These are phyloP conservation scores for Blechomonas ayalai DNA, from an alignment of 208 protist genomes.

Conservation along the genomic window DNA sequence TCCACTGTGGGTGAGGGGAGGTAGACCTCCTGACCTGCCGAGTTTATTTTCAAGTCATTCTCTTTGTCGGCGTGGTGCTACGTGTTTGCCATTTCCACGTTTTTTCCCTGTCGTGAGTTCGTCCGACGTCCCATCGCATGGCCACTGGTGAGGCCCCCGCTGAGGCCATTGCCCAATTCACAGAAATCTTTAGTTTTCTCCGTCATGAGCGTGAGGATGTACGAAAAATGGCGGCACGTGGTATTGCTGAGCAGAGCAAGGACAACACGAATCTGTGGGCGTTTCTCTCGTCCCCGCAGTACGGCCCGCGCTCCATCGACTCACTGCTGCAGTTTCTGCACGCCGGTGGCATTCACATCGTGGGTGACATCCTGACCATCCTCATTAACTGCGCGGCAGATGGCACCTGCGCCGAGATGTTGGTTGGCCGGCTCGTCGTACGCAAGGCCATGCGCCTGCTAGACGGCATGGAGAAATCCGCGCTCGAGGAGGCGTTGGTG, in stretches of 20 bases:
- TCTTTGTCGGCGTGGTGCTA: no score
- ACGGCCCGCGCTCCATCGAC: slow-evolving; percentile 38
- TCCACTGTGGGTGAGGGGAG: no score
- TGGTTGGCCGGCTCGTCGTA: slow-evolving; percentile 55
- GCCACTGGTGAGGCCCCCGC: neutral
- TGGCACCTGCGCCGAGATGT: slow-evolving; percentile 54
- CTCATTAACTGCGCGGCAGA: slow-evolving; percentile 79
- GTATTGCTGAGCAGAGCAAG: slow-evolving; percentile 70
- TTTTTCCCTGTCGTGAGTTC: neutral
- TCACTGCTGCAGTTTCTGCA: slow-evolving; percentile 56
- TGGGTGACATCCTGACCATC: slow-evolving; percentile 74
- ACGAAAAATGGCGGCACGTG: slow-evolving; percentile 73
- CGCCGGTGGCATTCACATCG: slow-evolving; percentile 21
- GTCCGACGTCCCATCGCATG: no score
- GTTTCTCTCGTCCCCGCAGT: slow-evolving; percentile 29
- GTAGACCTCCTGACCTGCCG: neutral
- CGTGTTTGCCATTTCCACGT: no score
- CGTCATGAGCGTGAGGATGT: slow-evolving; percentile 67
- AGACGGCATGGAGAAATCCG: slow-evolving; percentile 45
- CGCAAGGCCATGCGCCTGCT: slow-evolving; percentile 74
- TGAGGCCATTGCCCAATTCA: slow-evolving; percentile 26
- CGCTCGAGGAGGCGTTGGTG: slow-evolving; percentile 15
- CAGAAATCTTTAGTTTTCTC: slow-evolving; percentile 66
- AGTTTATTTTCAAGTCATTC: slow-evolving; percentile 1
- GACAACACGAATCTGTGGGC: slow-evolving; percentile 48